Conservation (phyloP, 495 filamentous ascomycete species). For the Tuber indicum region DNA sequence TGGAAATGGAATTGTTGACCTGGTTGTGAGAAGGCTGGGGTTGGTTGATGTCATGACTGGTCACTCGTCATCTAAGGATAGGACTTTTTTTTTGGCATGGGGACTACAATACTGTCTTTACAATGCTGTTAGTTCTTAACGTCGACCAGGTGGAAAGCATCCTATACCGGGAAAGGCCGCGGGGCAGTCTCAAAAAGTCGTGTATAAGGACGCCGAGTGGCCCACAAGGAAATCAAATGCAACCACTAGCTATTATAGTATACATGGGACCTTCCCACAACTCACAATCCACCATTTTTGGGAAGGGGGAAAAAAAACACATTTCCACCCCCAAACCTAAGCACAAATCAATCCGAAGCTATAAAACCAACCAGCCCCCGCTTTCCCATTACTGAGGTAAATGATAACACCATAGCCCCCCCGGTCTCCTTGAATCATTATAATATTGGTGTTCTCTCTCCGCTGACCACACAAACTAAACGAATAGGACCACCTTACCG, state of each 20-base stretch:
- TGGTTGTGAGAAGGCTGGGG: neutral
- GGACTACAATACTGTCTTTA: neutral
- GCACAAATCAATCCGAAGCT: neutral
- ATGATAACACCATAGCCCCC: neutral
- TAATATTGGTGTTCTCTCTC: neutral
- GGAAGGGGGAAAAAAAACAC: neutral
- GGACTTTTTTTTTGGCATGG: neutral
- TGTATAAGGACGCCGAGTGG: neutral
- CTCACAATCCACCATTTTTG: neutral
- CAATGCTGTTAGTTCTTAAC: neutral
- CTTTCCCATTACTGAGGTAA: neutral
- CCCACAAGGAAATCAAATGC: neutral
- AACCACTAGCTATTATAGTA: neutral
- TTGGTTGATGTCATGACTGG: neutral
- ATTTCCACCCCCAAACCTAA: neutral
- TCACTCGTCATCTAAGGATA: neutral
- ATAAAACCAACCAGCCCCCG: neutral
- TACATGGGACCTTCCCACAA: neutral
- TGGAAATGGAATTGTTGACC: neutral
- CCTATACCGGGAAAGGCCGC: neutral
- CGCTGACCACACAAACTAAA: conserved; percentile 47
- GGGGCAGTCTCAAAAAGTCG: neutral
- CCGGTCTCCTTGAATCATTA: neutral
- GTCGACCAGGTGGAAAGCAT: neutral
- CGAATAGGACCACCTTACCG: conserved; percentile 87